Evolutionary conservation across 2,329 filamentous ascomycete species (phyloP), one percentile per base, ranked within the genome.

Genomic region (Cercospora nicotianae): DNA sequence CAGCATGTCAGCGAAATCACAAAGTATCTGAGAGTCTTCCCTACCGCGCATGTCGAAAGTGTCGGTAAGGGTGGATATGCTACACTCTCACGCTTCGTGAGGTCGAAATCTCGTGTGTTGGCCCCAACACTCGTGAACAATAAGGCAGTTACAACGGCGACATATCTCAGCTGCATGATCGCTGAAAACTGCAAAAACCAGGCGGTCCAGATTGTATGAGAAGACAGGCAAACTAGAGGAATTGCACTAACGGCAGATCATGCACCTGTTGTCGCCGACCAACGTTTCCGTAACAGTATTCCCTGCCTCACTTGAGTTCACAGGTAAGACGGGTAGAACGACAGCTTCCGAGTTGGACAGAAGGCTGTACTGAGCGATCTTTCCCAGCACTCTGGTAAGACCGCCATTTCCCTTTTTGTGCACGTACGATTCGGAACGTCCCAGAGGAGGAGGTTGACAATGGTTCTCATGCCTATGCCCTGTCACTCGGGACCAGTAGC

Each of bases 21-120:
- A 7, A 30, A 33, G 20, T 23, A 18, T 58, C 23, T 8, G 3
- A 57, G 18, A n/a, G 16, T 33, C 18, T 42, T 53, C 63, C 69
- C 18, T 60, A 71, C 69, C 23, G 69, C 69, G 28, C 69, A 71
- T 42, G 53, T 66, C 28, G 69, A 71, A 7, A 71, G 60, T 10
- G 39, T 57, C 18, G 69, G 69, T 33, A 69, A 31, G 26, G 59
- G 42, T 3, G 61, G 64, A 18, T 69, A 53, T 60, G 58, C 48
- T 39, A 31, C 18, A 20, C 36, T 23, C 58, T 42, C 31, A 26
- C 63, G 53, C 30, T 20, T 59, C 26, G 28, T 6, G 8, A 65
- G 36, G 9, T 36, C 28, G 7, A 9, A 33, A 26, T 60, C 39
- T 8, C 7, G 33, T 12, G 30, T 36, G 18, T 28, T 31, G 5